Base-by-base conservation (phyloP, 768 basidiomycete species). In the Cantharellus anzutake region DNA sequence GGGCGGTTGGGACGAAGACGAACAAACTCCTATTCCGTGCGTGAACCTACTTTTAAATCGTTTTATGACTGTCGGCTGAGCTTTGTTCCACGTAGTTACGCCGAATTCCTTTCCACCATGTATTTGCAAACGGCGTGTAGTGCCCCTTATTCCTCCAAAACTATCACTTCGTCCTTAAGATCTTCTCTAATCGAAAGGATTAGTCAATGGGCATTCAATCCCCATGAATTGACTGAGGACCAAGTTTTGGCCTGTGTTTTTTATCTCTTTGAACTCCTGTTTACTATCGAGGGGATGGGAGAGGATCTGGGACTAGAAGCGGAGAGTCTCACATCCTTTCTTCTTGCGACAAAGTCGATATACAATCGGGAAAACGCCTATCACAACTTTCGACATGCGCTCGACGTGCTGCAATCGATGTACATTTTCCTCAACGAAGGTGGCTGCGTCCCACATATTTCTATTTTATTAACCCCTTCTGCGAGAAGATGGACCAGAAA, bases 311-410 rank as follows among this genome's bases (percentile, higher is more conserved):
- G 66, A 20, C 72, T 84, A 57, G 44, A 59, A 55, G 57, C 69
- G 90, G 91, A 76, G 64, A 80, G 83, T 71, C 76, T 97, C 63
- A 77, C 80, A 20, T 71, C 79, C 5, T 84, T 98, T 66, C 76
- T 99, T 44, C 80, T 81, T 64, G 88, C 94, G 64, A 78, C 98
- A n/a, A 81, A 84, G n/a, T 80, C 80, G 38, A 83, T 94, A 57
- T 99, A 99, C 70, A 85, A 92, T 62, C 77, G 79, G 57, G 81
- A 83, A 60, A 97, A 97, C 71, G 84, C 86, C 37, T 99, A 99
- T 70, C 96, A 99, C 75, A 99, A 98, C 68, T 98, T 94, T 68
- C 82, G 89, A 62, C 96, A 99, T 71, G 96, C 93, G 0, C 74
- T 96, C 50, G 96, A 99, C 70, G 96, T 98, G 14, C 77, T 98